Conservation (phyloP, 1,284 basidiomycete species). For the Vanrija humicola region DNA sequence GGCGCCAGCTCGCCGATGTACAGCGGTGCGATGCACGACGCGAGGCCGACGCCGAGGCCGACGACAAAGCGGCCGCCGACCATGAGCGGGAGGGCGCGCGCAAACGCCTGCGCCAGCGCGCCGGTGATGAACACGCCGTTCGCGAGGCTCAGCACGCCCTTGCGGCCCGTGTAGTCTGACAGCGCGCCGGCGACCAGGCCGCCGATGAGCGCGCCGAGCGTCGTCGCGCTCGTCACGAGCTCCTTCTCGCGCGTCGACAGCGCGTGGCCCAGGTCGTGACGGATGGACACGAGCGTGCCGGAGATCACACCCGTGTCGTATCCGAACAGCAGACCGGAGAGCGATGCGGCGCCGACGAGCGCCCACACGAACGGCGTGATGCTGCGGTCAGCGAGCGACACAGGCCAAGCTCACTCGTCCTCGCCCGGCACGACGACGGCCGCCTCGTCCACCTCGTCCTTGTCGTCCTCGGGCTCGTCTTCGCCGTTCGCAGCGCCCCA, state of each 20-base stretch:
- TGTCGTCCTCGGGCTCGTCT: neutral
- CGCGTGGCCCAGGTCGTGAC: conserved; percentile 60
- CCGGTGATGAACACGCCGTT: conserved; percentile 73
- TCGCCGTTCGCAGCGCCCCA: neutral
- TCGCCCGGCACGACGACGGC: conserved; percentile 27
- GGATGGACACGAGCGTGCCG: conserved; percentile 60
- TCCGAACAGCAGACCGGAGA: conserved; percentile 76
- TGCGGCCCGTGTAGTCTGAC: conserved; percentile 68
- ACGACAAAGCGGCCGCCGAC: conserved; percentile 72
- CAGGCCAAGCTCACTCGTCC: conserved; percentile 13
- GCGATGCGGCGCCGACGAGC: conserved; percentile 43
- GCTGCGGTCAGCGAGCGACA: conserved; percentile 5
- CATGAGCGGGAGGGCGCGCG: conserved; percentile 67
- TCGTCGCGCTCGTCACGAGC: conserved; percentile 75
- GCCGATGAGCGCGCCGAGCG: conserved; percentile 70
- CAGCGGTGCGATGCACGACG: conserved; percentile 72
- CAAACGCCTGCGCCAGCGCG: conserved; percentile 58
- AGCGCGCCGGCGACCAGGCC: conserved; percentile 66
- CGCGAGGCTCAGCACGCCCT: conserved; percentile 63
- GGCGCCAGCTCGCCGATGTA: conserved; percentile 82
- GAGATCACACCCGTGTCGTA: conserved; percentile 75
- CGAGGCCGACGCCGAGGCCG: conserved; percentile 54
- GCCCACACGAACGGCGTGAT: conserved; percentile 33
- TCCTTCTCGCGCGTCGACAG: conserved; percentile 69
- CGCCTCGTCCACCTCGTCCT: conserved; percentile 21